Percentiles rank a stretch among this genome's conserved stretches.
Evolutionary conservation across 148 eudicot species (phyloP).

Genomic region (Euryodendron excelsum): DNA sequence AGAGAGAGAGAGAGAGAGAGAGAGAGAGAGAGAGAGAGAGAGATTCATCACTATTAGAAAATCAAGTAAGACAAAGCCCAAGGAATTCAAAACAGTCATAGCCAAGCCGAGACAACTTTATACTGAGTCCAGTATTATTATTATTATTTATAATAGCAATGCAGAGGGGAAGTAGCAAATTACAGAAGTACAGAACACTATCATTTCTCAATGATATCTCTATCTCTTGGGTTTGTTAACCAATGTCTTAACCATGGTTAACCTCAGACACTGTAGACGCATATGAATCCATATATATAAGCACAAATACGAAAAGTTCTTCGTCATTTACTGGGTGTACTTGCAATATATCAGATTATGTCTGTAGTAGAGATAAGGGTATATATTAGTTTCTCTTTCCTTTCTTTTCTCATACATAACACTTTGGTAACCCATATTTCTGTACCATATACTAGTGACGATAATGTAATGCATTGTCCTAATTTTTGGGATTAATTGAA

Average conservation of each 20-base stretch:
- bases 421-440: not conserved
- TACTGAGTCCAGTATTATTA: not conserved
- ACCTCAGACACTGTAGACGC: constrained; percentile 10
- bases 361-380: not conserved
- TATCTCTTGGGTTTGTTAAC: constrained; percentile 19
- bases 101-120: constrained; percentile 20
- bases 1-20: constrained; percentile 7
- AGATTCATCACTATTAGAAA: constrained; percentile 5
- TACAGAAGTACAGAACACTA: constrained; percentile 69
- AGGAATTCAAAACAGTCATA: constrained; percentile 25
- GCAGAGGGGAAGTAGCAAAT: constrained; percentile 23
- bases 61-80: constrained; percentile 48
- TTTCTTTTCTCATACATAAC: not conserved
- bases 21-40: constrained; percentile 24
- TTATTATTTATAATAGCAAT: not conserved
- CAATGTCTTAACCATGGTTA: constrained; percentile 37
- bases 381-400: not conserved
- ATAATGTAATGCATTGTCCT: not conserved
- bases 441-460: not conserved
- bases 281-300: not conserved
- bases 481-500: not conserved
- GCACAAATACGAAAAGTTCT: constrained; percentile 14
- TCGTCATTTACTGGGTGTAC: constrained; percentile 23
- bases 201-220: constrained; percentile 87
- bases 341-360: constrained; percentile 20